phyloP scores from a whole-genome alignment of 1,139 yeast genomes.

The Zygosaccharomyces pseudobailii region DNA sequence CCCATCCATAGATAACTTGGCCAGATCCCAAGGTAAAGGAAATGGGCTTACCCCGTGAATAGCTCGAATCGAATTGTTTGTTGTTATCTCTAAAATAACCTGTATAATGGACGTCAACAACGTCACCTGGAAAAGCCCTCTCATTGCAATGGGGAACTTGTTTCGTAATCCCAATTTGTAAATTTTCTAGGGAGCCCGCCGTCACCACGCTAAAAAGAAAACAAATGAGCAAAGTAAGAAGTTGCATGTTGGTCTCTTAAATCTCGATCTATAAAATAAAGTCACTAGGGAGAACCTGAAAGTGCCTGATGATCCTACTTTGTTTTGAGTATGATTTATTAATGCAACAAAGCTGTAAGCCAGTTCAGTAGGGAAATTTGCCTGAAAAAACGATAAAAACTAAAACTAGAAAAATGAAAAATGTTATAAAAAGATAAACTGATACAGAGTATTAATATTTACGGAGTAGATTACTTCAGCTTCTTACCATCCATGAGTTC shows the following conservation, averaged over 20 bases:
- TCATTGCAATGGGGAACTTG: conserved; percentile 51
- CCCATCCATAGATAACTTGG: conserved; percentile 85
- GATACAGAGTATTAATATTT: not conserved
- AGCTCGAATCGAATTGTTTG: conserved; percentile 69
- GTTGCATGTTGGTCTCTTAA: not conserved
- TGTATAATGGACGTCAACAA: conserved; percentile 65
- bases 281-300: too few species aligned
- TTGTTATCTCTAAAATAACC: conserved; percentile 64
- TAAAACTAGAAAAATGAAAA: not conserved
- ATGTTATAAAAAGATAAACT: not conserved
- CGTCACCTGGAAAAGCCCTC: conserved; percentile 59
- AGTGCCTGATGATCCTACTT: too few species aligned
- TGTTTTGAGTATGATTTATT: not conserved
- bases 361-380: too few species aligned
- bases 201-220: conserved; percentile 10
- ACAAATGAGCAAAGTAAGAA: conserved; percentile 5
- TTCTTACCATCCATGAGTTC: conserved; percentile 34
- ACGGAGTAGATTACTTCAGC: conserved; percentile 8
- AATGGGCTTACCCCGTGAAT: conserved; percentile 59
- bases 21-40: conserved; percentile 67
- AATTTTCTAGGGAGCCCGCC: conserved; percentile 25
- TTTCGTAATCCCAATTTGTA: conserved; percentile 41
- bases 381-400: too few species aligned
- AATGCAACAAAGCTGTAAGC: too few species aligned
- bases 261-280: too few species aligned